Percentiles rank a stretch among this genome's conserved stretches.
These are phyloP conservation scores for Hansenula lynferdii DNA, from an alignment of 1,139 yeast genomes.

Conservation along the genomic window DNA sequence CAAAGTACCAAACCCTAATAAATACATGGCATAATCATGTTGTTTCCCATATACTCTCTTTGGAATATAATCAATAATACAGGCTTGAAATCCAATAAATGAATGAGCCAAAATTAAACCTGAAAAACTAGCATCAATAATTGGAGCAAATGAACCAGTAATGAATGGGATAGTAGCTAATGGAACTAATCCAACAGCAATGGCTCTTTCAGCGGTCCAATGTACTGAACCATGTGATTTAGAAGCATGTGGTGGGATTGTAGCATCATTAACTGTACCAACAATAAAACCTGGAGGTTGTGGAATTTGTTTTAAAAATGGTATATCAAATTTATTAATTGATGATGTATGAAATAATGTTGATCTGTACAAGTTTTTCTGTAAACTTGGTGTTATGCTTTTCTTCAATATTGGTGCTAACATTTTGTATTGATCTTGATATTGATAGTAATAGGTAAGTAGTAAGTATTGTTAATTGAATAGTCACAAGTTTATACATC, in stretches of 20 bases:
- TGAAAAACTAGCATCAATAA: conserved; percentile 53
- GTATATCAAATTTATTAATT: conserved; percentile 29
- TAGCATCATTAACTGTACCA: conserved; percentile 76
- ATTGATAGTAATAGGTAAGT: neutral
- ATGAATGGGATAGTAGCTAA: conserved; percentile 59
- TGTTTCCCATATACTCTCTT: conserved; percentile 64
- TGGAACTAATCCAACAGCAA: conserved; percentile 59
- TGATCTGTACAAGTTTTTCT: neutral
- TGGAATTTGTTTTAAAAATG: conserved; percentile 46
- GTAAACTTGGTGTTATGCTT: neutral
- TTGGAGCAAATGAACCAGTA: conserved; percentile 46
- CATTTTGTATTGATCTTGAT: neutral
- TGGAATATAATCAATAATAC: conserved; percentile 78
- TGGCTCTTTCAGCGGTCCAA: conserved; percentile 65
- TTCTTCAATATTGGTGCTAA: neutral
- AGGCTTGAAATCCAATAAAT: conserved; percentile 68
- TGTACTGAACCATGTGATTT: conserved; percentile 63
- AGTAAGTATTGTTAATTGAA: too few relatives aligned
- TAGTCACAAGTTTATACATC: neutral
- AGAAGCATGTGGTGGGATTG: conserved; percentile 50
- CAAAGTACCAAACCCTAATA: conserved; percentile 59
- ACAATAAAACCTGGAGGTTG: conserved; percentile 76
- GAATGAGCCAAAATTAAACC: conserved; percentile 56
- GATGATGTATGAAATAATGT: conserved; percentile 27
- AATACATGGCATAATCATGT: conserved; percentile 56